A percentile compares a stretch with the other conserved stretches of the same genome.
Conservation (phyloP, 2,329 filamentous ascomycete genomes). For the Trichocomaceae sp. region DNA sequence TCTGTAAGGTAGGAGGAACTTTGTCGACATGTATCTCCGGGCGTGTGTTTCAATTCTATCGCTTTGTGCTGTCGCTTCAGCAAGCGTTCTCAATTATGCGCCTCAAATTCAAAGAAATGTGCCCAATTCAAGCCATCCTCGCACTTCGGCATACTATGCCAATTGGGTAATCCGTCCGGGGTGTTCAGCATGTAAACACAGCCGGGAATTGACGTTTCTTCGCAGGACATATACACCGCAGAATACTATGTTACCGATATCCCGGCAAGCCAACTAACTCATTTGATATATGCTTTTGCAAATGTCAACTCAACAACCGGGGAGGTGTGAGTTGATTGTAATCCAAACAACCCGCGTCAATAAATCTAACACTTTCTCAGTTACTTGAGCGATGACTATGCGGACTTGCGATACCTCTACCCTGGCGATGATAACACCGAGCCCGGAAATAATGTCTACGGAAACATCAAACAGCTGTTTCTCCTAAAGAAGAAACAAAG, state of each 20-base stretch:
- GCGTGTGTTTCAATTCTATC: background rate
- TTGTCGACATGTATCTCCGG: background rate
- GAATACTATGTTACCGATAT: slow-evolving; percentile 47
- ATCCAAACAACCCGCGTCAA: background rate
- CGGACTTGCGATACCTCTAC: slow-evolving; percentile 7
- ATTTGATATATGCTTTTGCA: slow-evolving; percentile 7
- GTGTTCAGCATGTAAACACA: background rate
- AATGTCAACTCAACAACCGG: slow-evolving; percentile 7
- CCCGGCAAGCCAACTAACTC: slow-evolving; percentile 2
- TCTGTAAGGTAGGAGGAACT: background rate
- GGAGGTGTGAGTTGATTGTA: slow-evolving; percentile 1
- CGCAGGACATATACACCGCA: slow-evolving; percentile 73
- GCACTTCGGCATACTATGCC: slow-evolving; percentile 1
- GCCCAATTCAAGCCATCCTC: background rate
- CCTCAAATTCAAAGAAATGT: background rate
- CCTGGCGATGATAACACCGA: slow-evolving; percentile 1
- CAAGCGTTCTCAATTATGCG: background rate
- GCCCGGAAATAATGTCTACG: slow-evolving; percentile 6
- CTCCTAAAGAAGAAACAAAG: slow-evolving; percentile 69
- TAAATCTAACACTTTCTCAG: background rate
- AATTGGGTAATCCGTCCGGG: background rate
- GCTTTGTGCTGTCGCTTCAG: background rate
- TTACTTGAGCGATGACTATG: slow-evolving; percentile 5
- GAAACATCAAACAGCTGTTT: slow-evolving; percentile 15
- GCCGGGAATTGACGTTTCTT: background rate